Conservation (phyloP, 768 basidiomycete species). For the Russula sp. region DNA sequence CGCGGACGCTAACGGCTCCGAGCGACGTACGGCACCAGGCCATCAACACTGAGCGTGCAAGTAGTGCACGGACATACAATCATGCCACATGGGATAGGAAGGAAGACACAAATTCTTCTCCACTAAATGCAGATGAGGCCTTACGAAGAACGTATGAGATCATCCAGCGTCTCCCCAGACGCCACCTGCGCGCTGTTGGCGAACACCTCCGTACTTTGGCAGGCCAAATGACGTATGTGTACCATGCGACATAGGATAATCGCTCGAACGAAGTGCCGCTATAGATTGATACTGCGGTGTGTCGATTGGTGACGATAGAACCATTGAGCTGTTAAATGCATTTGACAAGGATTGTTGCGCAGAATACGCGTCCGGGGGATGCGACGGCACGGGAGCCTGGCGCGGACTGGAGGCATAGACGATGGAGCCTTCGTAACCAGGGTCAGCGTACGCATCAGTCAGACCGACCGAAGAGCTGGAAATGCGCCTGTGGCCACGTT, state of each 20-base stretch:
- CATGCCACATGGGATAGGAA: conserved; percentile 7
- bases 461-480: conserved; percentile 5
- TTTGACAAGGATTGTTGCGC: conserved; percentile 4
- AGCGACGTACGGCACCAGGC: conserved; percentile 8
- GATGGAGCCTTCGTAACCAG: conserved; percentile 6
- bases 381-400: conserved; percentile 1
- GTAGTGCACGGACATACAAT: conserved; percentile 9
- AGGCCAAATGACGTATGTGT: conserved; percentile 13
- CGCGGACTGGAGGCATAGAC: conserved; percentile 18
- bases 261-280: conserved; percentile 1
- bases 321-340: conserved; percentile 9
- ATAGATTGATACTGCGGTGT: conserved; percentile 14
- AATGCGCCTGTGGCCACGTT: conserved; percentile 1
- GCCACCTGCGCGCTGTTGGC: conserved; percentile 16
- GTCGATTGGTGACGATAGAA: conserved; percentile 7
- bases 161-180: conserved; percentile 24
- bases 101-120: conserved; percentile 12
- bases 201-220: conserved; percentile 15
- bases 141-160: not conserved
- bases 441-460: not conserved
- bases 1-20: conserved; percentile 3
- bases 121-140: conserved; percentile 4
- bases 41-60: conserved; percentile 17
- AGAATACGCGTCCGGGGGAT: not conserved
- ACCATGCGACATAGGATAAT: conserved; percentile 4